A percentile compares a stretch with the other conserved stretches of the same genome.
Conservation (phyloP, 805 yeast genomes). For the Myxozyma vanderwaltii region DNA sequence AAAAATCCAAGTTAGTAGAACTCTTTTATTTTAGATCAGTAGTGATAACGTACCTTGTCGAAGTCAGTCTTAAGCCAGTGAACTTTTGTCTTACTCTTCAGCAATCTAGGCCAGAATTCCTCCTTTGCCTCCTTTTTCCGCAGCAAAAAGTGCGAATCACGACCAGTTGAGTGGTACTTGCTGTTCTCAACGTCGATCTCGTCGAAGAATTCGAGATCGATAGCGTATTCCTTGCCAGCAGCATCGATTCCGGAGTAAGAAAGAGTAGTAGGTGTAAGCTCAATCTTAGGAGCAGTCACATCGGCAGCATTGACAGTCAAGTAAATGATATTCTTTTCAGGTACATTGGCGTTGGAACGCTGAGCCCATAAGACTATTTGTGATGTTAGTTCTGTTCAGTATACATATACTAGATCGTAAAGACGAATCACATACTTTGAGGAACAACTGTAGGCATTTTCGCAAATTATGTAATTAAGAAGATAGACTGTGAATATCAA, state of each 20-base stretch:
- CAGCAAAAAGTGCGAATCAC: slow-evolving; percentile 63
- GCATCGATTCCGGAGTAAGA: slow-evolving; percentile 57
- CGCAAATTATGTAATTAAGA: background rate
- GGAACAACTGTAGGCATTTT: slow-evolving; percentile 8
- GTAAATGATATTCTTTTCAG: slow-evolving; percentile 71
- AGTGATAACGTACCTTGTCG: slow-evolving; percentile 51
- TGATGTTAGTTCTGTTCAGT: background rate
- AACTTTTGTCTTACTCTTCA: slow-evolving; percentile 78
- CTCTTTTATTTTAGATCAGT: background rate
- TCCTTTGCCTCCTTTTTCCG: slow-evolving; percentile 66
- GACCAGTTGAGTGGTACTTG: slow-evolving; percentile 62
- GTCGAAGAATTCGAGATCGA: slow-evolving; percentile 73
- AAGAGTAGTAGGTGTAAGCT: slow-evolving; percentile 58
- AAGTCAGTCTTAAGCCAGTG: slow-evolving; percentile 90
- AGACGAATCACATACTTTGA: slow-evolving; percentile 5
- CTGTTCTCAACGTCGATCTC: slow-evolving; percentile 67
- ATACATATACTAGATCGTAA: too few relatives aligned
- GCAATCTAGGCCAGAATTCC: slow-evolving; percentile 95
- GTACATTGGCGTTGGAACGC: slow-evolving; percentile 77
- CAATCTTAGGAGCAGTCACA: slow-evolving; percentile 61
- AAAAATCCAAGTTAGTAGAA: background rate
- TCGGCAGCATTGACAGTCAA: slow-evolving; percentile 76
- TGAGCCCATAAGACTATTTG: slow-evolving; percentile 88
- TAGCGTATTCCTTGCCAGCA: slow-evolving; percentile 52
- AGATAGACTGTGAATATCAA: background rate